These are phyloP conservation scores for Cucumis melo DNA, from an alignment of 306 rosid genomes.

Conservation along the genomic window DNA sequence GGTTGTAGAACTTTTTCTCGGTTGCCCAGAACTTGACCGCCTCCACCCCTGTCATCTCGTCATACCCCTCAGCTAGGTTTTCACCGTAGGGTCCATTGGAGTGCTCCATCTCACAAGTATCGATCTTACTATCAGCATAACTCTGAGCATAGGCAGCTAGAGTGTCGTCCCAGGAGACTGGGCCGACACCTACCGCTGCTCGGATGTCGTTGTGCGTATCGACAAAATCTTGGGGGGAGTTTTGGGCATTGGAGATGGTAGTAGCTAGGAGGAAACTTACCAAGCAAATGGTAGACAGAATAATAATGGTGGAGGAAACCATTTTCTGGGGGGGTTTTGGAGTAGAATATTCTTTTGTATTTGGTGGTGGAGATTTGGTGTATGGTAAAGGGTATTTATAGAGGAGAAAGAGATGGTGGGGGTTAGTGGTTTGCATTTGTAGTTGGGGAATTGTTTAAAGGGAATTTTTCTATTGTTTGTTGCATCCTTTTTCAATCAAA, in stretches of 20 bases:
- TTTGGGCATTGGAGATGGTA: neutral
- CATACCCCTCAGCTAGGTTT: constrained; percentile 9
- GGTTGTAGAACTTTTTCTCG: constrained; percentile 19
- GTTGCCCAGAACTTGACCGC: constrained; percentile 19
- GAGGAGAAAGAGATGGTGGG: neutral
- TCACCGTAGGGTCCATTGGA: constrained; percentile 25
- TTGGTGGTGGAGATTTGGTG: neutral
- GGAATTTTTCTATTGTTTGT: neutral
- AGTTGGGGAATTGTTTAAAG: neutral
- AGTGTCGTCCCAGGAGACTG: neutral
- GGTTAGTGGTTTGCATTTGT: neutral
- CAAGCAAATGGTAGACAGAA: neutral
- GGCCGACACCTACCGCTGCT: neutral
- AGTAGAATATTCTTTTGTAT: neutral
- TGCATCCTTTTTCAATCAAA: neutral
- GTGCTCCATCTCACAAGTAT: constrained; percentile 17
- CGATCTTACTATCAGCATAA: constrained; percentile 3
- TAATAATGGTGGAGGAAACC: neutral
- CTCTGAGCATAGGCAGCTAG: constrained; percentile 10
- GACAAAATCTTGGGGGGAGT: constrained; percentile 1
- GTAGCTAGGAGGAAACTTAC: neutral
- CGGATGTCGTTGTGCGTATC: neutral
- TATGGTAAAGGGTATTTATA: neutral
- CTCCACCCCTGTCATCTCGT: neutral
- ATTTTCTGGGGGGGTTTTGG: neutral